Evolutionary conservation across 169 alveolate genomes (phyloP), one percentile per base, ranked within the genome.

Genomic region (Plasmodium vinckei): DNA sequence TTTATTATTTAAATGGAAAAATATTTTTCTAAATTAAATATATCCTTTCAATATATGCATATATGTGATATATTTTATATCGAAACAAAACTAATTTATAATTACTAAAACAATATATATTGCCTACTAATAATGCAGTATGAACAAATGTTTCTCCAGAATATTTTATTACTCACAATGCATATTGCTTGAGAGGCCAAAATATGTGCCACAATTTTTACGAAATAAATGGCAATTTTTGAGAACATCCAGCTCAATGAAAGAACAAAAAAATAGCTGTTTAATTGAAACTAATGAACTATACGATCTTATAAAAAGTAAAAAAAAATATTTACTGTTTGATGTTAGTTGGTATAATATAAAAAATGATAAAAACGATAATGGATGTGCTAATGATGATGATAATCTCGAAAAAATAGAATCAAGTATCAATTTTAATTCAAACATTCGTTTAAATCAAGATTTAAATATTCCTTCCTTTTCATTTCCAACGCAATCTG

Each of bases 261-360:
- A 67, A 53, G 69, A 53, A 71, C 42, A 53, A 69, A 49, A 33
- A 42, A 47, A 44, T 42, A 79, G 42, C 12, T 60, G n/a, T 54
- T 71, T 79, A 10, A 79, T 65, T 17, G 82, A 79, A 69, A 65
- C 71, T 17, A 27, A 79, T 67, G 75, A 75, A 54, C 42, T 75
- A 27, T 59, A 79, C 15, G 60, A 65, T 21, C 77, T 79, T 67
- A 79, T 79, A 65, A 79, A 79, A 47, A 67, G 44, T 12, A 67
- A 67, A 79, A 68, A 59, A 69, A 71, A 79, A 42, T 61, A 68
- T 67, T 54, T 79, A 13, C 79, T 79, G 5, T 79, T 79, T 67
- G 71, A 67, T 13, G 42, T 82, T 17, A 79, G 84, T 33, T 67
- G 73, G 63, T 79, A 79, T 60, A 79, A 79, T 17, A 65, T 61